Evolutionary conservation across 139 green algal genomes (phyloP), one percentile per base, ranked within the genome.

Genomic region (Zygnema cylindricum): DNA sequence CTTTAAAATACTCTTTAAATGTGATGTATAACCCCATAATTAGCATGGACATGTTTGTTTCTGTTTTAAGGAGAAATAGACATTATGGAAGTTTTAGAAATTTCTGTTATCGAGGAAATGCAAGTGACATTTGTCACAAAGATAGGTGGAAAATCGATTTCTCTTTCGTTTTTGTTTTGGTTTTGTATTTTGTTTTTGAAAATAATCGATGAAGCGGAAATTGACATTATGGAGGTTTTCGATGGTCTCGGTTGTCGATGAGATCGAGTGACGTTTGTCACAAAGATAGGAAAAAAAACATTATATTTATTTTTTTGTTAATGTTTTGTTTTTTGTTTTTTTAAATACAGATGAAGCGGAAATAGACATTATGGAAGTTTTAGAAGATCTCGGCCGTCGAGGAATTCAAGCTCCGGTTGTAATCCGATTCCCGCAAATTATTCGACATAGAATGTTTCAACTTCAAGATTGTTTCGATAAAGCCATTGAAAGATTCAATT

Each of bases 351-450:
- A 73, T 39, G 42, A 40, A 33, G 86, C 82, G 25, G 85, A 84
- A 36, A 41, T 93, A 39, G 89, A 93, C 63, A 49, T 93, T 30
- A 36, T 93, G 36, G 88, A 93, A 39, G 63, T 93, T 39, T 38
- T 93, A 81, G 39, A 92, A 2, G 55, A 81, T 39, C 49, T 93
- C 1, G 38, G 69, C 21, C 69, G 55, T 23, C 39, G 69, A 30
- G 42, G 42, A 25, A 41, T 93, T 30, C n/a, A 85, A 38, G 42
- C 85, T 1, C 90, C 90, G 35, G 88, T 93, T 35, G 41, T 93
- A 30, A 43, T 93, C 35, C 91, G 89, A 30, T 93, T 93, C 71
- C 90, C 90, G 1, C 82, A 93, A 35, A 93, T 93, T 35, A 43
- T 94, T 43, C 81, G 42, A 30, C 33, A 93, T 49, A 43, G 90